Evolutionary conservation across 2,329 filamentous ascomycete genomes (phyloP).

Genomic region (Sphaerostilbella broomeana): DNA sequence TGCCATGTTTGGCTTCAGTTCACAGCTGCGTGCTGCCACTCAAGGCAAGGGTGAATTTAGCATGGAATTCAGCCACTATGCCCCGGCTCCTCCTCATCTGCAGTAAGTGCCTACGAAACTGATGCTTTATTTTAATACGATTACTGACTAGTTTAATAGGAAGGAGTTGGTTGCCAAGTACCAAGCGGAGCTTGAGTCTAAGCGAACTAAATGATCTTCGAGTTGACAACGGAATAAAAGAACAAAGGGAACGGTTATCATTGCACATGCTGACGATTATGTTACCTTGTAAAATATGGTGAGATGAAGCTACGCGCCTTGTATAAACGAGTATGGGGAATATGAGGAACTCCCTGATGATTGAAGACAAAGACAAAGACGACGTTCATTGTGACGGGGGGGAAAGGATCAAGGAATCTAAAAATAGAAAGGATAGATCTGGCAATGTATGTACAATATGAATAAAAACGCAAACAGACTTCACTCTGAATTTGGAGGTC

Average conservation of each 20-base stretch:
- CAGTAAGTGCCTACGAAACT: slow-evolving; percentile 63
- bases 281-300: neutral
- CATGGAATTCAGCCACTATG: slow-evolving; percentile 98
- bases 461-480: too few species aligned
- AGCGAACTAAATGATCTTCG: slow-evolving; percentile 41
- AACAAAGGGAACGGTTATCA: neutral
- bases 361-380: slow-evolving; percentile 3
- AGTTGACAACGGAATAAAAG: neutral
- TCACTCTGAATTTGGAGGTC: too few species aligned
- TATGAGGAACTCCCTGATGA: neutral
- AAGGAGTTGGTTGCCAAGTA: slow-evolving; percentile 55
- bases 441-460: too few species aligned
- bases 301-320: neutral
- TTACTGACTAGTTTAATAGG: slow-evolving; percentile 28
- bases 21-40: slow-evolving; percentile 82
- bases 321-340: slow-evolving; percentile 6
- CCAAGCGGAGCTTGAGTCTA: slow-evolving; percentile 51
- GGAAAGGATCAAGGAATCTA: slow-evolving; percentile 8
- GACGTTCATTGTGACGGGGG: neutral
- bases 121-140: neutral
- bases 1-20: slow-evolving; percentile 96
- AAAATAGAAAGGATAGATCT: slow-evolving; percentile 2
- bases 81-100: slow-evolving; percentile 75
- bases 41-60: slow-evolving; percentile 98
- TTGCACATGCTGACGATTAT: neutral